Conservation (phyloP, 1,284 basidiomycete species). For the Fomitopsis schrenkii region DNA sequence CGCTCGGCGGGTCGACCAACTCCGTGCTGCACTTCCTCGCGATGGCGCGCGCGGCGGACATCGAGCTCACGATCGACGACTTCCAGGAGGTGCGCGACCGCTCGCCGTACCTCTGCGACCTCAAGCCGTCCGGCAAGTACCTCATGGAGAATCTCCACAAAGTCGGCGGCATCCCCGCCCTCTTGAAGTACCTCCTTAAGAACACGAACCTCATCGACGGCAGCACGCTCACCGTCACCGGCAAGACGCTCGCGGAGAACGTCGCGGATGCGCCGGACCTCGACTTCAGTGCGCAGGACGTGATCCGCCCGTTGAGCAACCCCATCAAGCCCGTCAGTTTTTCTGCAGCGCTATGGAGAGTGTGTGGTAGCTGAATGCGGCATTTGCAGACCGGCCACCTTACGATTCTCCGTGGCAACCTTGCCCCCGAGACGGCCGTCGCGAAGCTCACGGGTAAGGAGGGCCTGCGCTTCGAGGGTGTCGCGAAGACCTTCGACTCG, state of each 20-base stretch:
- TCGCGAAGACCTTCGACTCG: conserved; percentile 77
- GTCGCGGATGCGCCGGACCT: conserved; percentile 77
- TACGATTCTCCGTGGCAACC: conserved; percentile 86
- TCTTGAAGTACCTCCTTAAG: conserved; percentile 85
- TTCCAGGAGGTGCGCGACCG: conserved; percentile 86
- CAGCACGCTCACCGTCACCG: conserved; percentile 88
- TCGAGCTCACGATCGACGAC: conserved; percentile 89
- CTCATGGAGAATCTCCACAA: conserved; percentile 96
- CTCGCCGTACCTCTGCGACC: conserved; percentile 92
- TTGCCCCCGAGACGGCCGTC: conserved; percentile 89
- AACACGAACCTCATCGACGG: conserved; percentile 88
- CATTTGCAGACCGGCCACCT: conserved; percentile 74
- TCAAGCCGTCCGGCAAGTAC: conserved; percentile 94
- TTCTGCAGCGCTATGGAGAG: neutral
- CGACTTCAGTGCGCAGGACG: conserved; percentile 77
- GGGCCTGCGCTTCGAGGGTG: conserved; percentile 81
- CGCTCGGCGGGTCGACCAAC: conserved; percentile 91
- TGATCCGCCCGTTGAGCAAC: conserved; percentile 74
- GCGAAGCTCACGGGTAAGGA: conserved; percentile 98
- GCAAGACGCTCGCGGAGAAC: conserved; percentile 92
- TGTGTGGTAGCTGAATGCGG: neutral
- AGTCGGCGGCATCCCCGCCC: conserved; percentile 84
- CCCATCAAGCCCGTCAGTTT: conserved; percentile 70
- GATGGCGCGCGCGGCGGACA: conserved; percentile 87
- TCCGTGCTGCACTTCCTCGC: conserved; percentile 91